phyloP scores from a whole-genome alignment of 2,329 filamentous ascomycete genomes.

The Diaporthe sp. region DNA sequence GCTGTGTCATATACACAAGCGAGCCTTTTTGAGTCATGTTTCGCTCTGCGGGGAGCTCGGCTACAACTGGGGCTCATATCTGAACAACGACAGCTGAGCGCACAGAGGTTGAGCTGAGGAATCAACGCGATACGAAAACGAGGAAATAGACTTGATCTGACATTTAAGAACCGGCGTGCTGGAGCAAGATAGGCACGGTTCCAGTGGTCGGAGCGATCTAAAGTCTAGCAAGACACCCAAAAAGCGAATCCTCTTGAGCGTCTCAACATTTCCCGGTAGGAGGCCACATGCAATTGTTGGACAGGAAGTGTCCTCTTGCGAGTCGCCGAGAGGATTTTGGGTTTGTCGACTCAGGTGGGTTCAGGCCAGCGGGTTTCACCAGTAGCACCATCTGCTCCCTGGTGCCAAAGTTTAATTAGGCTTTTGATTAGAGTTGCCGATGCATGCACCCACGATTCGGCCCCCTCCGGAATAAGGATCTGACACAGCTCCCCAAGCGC shows the following conservation, averaged over 20 bases:
- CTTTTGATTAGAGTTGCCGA: constrained; percentile 16
- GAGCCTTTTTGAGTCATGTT: not conserved
- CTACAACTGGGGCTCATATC: not conserved
- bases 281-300: not conserved
- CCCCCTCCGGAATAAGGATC: constrained; percentile 14
- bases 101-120: constrained; percentile 14
- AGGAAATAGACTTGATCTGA: not conserved
- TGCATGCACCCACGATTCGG: constrained; percentile 22
- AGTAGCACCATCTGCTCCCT: not conserved
- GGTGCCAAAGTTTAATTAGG: constrained; percentile 23
- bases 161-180: not conserved
- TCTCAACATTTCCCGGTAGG: constrained; percentile 14
- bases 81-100: not conserved
- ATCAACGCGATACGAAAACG: not conserved
- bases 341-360: constrained; percentile 22
- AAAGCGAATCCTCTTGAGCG: not conserved
- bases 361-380: constrained; percentile 30
- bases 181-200: constrained; percentile 5
- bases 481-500: constrained; percentile 10
- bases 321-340: constrained; percentile 21
- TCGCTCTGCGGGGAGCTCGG: not conserved
- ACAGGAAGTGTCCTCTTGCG: not conserved
- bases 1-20: constrained; percentile 17
- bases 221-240: constrained; percentile 13
- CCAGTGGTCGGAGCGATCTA: constrained; percentile 1